Base-by-base conservation (phyloP, 2,329 filamentous ascomycete species). In the Aspergillus proliferans region DNA sequence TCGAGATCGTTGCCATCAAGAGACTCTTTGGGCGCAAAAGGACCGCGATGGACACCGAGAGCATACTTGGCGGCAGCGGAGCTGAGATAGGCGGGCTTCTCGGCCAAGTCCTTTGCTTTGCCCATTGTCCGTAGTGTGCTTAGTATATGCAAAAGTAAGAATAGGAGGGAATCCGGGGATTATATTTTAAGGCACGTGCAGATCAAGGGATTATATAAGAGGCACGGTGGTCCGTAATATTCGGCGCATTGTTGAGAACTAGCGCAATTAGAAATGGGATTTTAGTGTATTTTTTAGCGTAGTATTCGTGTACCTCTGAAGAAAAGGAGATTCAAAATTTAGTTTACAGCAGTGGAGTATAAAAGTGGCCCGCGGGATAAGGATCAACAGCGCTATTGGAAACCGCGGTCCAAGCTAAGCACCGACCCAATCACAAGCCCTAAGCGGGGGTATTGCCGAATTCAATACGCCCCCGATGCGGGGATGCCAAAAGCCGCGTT, bases 1-100 rank as follows among this genome's bases (percentile, higher is more conserved):
- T 62, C 60, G 5, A 65, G 50, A 38, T 56, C 55, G 8, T 48
- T 48, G 14, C 52, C 56, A 9, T 59, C 58, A 18, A 21, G 18
- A 22, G 43, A 26, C 30, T 53, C 49, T 2, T 45, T 45, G 19
- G 58, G 38, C 21, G 56, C 30, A 28, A 65, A 50, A 15, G 65
- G 63, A 14, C 65, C 65, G 15, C 65, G 61, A 54, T 65, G 57
- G 26, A 55, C 47, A 43, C 65, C 64, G 26, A 67, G 51, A 8
- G 59, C 61, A 40, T 64, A 63, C 47, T 61, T 66, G 44, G 62
- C 63, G 38, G 57, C 55, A 36, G 63, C 53, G 46, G 58, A 56
- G 50, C 43, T 54, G 51, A 61, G 49, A 52, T 61, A 59, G 43
- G 58, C 51, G 7, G 59, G 56, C 30, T 60, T 61, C 52, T 62